Conservation (phyloP, 306 rosid genomes). For the Crotalaria pallida region DNA sequence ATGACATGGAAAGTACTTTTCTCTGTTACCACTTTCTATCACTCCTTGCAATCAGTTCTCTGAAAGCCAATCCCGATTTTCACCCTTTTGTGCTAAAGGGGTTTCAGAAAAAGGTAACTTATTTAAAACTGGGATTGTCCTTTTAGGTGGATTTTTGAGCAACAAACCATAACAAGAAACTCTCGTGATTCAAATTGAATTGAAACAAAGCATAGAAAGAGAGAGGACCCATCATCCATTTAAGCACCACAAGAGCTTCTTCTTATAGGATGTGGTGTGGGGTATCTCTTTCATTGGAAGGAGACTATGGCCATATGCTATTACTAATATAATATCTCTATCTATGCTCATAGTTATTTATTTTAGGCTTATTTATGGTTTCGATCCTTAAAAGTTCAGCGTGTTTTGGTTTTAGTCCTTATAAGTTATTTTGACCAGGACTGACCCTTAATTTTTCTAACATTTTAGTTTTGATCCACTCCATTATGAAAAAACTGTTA, state of each 20-base stretch:
- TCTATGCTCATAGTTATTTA: too few relatives aligned
- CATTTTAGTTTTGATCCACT: too few relatives aligned
- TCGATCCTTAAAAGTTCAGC: too few relatives aligned
- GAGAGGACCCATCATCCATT: not conserved
- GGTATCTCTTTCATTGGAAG: not conserved
- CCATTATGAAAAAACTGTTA: too few relatives aligned
- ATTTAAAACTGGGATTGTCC: conserved; percentile 8
- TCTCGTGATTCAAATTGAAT: conserved; percentile 43
- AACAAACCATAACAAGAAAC: conserved; percentile 29
- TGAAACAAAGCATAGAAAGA: not conserved
- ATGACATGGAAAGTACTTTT: conserved; percentile 21
- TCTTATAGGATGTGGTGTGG: not conserved
- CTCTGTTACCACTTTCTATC: conserved; percentile 14
- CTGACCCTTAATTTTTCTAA: too few relatives aligned
- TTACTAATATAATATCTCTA: not conserved
- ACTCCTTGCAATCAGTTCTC: conserved; percentile 26
- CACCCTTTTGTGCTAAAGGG: conserved; percentile 20
- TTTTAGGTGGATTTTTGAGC: conserved; percentile 21
- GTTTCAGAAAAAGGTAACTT: conserved; percentile 21
- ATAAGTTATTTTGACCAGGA: too few relatives aligned
- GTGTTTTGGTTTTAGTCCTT: too few relatives aligned
- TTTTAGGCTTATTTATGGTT: too few relatives aligned
- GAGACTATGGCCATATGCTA: not conserved
- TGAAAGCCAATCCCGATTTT: conserved; percentile 11
- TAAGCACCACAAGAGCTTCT: not conserved